A percentile compares a stretch with the other conserved stretches of the same genome.
Conservation (phyloP, 257 asterid species). For the Craterostigma plantagineum region DNA sequence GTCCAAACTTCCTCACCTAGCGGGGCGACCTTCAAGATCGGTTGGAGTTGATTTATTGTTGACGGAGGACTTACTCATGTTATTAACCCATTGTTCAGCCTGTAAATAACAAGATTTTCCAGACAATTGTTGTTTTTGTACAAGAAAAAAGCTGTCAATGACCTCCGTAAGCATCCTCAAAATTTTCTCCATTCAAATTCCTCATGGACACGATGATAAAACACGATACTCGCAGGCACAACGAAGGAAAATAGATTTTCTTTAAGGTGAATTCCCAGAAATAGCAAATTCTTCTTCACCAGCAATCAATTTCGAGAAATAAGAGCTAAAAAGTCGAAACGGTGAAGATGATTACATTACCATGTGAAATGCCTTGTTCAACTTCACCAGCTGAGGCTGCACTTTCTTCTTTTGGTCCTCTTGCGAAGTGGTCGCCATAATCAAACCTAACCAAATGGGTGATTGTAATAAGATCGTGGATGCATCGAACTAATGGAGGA, state of each 20-base stretch:
- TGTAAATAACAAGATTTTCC: conserved; percentile 21
- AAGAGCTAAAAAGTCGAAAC: conserved; percentile 3
- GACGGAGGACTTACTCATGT: conserved; percentile 30
- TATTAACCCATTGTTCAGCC: conserved; percentile 77
- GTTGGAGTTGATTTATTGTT: conserved; percentile 17
- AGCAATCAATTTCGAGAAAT: neutral
- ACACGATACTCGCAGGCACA: too few species aligned
- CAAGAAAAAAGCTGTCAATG: neutral
- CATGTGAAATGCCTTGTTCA: conserved; percentile 47
- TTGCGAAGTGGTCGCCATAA: conserved; percentile 13
- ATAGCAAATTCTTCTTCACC: too few species aligned
- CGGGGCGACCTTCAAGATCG: conserved; percentile 55
- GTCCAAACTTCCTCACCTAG: conserved; percentile 24
- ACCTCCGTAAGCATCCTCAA: too few species aligned
- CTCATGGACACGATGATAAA: neutral
- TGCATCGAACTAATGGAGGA: too few species aligned
- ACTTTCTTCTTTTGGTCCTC: conserved; percentile 26
- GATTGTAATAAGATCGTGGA: neutral
- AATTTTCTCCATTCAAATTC: too few species aligned
- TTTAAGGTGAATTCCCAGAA: too few species aligned
- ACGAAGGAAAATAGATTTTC: too few species aligned
- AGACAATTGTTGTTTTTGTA: conserved; percentile 1
- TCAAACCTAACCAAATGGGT: conserved; percentile 12
- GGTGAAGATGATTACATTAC: conserved; percentile 14
- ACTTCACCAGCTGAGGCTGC: conserved; percentile 34